These are phyloP conservation scores for Marsdenia floribunda DNA, from an alignment of 257 asterid species.

Conservation along the genomic window DNA sequence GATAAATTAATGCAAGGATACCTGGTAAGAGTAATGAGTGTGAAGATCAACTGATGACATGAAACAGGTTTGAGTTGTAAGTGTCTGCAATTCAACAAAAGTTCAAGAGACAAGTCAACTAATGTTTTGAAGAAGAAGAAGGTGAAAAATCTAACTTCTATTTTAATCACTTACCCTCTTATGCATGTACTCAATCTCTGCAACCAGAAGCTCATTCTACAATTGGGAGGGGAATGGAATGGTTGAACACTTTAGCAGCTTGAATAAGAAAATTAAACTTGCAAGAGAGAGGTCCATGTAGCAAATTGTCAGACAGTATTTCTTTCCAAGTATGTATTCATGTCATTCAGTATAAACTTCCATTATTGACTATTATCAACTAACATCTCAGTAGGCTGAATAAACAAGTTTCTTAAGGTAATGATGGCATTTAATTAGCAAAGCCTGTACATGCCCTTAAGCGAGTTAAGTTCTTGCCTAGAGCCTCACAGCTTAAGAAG, in stretches of 20 bases:
- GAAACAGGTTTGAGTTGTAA: slow-evolving; percentile 96
- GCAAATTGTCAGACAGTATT: slow-evolving; percentile 85
- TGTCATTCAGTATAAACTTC: not conserved
- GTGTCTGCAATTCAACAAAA: slow-evolving; percentile 68
- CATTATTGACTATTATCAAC: not conserved
- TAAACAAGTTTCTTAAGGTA: not conserved
- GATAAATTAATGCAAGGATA: slow-evolving; percentile 19
- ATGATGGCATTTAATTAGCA: not conserved
- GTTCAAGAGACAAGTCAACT: not conserved
- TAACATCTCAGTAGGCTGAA: not conserved
- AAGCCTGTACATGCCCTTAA: not conserved
- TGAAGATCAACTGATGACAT: slow-evolving; percentile 99
- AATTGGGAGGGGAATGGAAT: not conserved
- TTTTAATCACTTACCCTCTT: slow-evolving; percentile 59
- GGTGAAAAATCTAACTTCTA: not conserved
- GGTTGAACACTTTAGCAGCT: too few relatives aligned
- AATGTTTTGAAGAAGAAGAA: too few relatives aligned
- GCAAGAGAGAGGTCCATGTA: slow-evolving; percentile 82
- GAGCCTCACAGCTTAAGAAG: too few relatives aligned
- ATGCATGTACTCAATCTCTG: slow-evolving; percentile 90
- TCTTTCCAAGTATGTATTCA: slow-evolving; percentile 71
- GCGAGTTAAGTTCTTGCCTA: not conserved
- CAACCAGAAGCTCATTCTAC: slow-evolving; percentile 86
- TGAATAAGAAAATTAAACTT: too few relatives aligned
- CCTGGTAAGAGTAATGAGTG: slow-evolving; percentile 99